Percentiles rank a stretch among this genome's conserved stretches.
phyloP scores from a whole-genome alignment of 805 yeast species.

The Wickerhamomyces queroliae region DNA sequence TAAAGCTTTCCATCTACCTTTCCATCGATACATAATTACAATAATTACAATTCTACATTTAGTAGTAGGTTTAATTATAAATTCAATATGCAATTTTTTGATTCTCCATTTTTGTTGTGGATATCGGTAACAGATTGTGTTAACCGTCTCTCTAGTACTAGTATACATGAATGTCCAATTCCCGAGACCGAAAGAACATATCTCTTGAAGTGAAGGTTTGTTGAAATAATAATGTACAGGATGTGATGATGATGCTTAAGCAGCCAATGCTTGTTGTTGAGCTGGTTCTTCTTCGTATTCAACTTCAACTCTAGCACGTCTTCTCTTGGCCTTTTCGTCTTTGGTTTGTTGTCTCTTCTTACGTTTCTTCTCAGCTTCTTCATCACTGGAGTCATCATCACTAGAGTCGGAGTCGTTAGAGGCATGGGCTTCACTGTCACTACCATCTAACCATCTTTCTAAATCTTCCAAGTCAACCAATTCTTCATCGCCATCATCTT shows the following conservation, averaged over 20 bases:
- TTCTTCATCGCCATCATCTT: constrained; percentile 84
- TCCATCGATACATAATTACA: no score
- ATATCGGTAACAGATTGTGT: no score
- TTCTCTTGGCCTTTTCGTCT: constrained; percentile 37
- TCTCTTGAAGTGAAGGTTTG: no score
- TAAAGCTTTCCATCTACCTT: no score
- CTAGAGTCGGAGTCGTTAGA: constrained; percentile 28
- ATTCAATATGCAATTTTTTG: no score
- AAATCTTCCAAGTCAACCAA: constrained; percentile 92
- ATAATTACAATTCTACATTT: no score
- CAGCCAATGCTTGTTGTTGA: constrained; percentile 14
- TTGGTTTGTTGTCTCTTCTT: constrained; percentile 28
- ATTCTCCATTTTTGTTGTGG: no score
- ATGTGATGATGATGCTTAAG: background rate
- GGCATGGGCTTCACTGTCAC: constrained; percentile 31
- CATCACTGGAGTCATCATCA: constrained; percentile 33
- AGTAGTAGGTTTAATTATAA: no score
- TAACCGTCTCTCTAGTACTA: no score
- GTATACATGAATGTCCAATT: no score
- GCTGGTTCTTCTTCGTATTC: constrained; percentile 76
- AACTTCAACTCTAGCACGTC: constrained; percentile 72
- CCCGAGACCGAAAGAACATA: no score
- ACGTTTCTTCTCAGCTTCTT: constrained; percentile 31
- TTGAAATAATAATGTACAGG: background rate
- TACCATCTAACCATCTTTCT: constrained; percentile 76